Conservation (phyloP, 2,329 filamentous ascomycete species). For the Fusarium sp. region DNA sequence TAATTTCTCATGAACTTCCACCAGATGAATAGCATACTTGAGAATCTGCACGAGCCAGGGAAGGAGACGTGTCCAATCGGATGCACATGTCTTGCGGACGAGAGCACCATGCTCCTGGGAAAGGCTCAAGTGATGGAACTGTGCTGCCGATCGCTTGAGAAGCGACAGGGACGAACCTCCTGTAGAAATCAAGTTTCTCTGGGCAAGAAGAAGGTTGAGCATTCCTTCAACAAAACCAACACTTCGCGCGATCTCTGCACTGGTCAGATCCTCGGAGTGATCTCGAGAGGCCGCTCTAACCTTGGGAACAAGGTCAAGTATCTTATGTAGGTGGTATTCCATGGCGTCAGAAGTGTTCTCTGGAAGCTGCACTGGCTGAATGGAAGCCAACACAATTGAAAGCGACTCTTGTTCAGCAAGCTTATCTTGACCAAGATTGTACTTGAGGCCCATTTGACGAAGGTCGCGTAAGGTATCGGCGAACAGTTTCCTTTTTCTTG, state of each 20-base stretch:
- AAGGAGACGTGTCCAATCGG: constrained; percentile 47
- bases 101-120: constrained; percentile 43
- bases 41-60: constrained; percentile 79
- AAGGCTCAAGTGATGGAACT: constrained; percentile 53
- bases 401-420: constrained; percentile 80
- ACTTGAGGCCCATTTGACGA: constrained; percentile 88
- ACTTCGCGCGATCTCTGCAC: constrained; percentile 82
- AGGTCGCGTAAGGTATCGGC: constrained; percentile 87
- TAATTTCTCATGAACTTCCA: constrained; percentile 75
- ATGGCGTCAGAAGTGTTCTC: constrained; percentile 52
- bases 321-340: constrained; percentile 82
- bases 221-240: constrained; percentile 89
- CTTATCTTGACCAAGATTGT: constrained; percentile 80
- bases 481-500: constrained; percentile 88
- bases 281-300: constrained; percentile 75
- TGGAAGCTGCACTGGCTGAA: constrained; percentile 55
- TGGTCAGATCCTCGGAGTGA: constrained; percentile 86
- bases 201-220: constrained; percentile 72
- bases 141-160: constrained; percentile 54
- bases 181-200: constrained; percentile 65
- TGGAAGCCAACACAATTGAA: constrained; percentile 74
- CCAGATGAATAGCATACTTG: constrained; percentile 68
- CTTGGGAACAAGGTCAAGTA: constrained; percentile 78
- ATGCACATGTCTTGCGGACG: constrained; percentile 21
- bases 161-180: constrained; percentile 53